Conservation (phyloP, 83 land plant genomes). For the Diphasiastrum complanatum region DNA sequence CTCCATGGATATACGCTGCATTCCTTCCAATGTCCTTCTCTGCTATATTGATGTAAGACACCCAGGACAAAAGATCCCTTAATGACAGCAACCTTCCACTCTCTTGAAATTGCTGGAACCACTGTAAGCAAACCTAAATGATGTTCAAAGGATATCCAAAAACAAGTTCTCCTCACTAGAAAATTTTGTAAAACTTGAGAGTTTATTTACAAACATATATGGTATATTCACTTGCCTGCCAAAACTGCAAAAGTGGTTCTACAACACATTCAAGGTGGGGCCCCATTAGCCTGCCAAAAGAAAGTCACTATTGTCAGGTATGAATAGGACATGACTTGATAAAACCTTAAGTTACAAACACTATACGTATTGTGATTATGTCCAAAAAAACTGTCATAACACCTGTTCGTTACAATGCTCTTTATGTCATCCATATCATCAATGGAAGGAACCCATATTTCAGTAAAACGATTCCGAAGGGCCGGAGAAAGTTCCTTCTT, state of each 20-base stretch:
- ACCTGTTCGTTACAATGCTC: conserved; percentile 67
- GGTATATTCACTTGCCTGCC: conserved; percentile 43
- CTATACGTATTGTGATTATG: background rate
- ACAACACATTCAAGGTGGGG: conserved; percentile 35
- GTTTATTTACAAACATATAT: background rate
- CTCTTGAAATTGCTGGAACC: conserved; percentile 63
- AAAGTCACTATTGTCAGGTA: background rate
- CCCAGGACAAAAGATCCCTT: conserved; percentile 89
- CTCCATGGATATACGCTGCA: conserved; percentile 77
- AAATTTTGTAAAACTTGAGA: no score
- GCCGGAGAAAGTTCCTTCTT: conserved; percentile 98
- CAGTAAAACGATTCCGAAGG: conserved; percentile 93
- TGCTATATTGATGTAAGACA: conserved; percentile 56
- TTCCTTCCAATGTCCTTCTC: conserved; percentile 41
- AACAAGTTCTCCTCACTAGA: no score
- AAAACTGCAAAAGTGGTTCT: conserved; percentile 62
- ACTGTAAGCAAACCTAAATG: conserved; percentile 37
- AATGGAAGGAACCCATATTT: conserved; percentile 89
- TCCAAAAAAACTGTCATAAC: background rate
- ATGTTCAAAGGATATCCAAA: background rate
- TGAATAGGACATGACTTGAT: no score
- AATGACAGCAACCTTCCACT: conserved; percentile 68
- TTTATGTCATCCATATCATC: conserved; percentile 61
- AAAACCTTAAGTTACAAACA: no score
- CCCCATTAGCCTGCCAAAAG: conserved; percentile 42